A percentile compares a stretch with the other conserved stretches of the same genome.
These are phyloP conservation scores for Tothia fuscella DNA, from an alignment of 2,329 filamentous ascomycete species.

Conservation along the genomic window DNA sequence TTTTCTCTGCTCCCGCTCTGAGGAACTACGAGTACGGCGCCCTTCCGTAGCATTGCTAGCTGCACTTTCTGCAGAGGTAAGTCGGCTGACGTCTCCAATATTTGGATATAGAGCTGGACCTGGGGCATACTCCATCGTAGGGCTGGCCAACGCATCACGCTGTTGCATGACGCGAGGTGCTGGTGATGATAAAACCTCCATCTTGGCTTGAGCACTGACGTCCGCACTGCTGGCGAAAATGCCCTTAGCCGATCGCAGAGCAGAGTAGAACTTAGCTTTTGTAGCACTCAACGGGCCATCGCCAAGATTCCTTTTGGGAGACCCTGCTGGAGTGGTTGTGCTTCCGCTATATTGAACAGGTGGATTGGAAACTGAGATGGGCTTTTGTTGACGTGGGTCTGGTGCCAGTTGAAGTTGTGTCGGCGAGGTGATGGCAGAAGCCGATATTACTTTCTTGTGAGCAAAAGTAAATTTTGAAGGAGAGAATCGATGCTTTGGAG, in stretches of 20 bases:
- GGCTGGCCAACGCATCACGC: conserved; percentile 20
- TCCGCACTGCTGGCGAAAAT: conserved; percentile 66
- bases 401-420: conserved; percentile 24
- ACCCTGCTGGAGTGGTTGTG: conserved; percentile 46
- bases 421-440: conserved; percentile 45
- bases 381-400: conserved; percentile 42
- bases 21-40: conserved; percentile 46
- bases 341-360: conserved; percentile 25
- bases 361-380: conserved; percentile 32
- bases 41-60: conserved; percentile 19
- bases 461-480: conserved; percentile 22
- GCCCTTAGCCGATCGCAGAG: conserved; percentile 76
- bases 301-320: conserved; percentile 41
- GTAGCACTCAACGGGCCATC: conserved; percentile 84
- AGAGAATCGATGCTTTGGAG: conserved; percentile 5
- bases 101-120: conserved; percentile 21
- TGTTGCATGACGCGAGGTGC: conserved; percentile 18
- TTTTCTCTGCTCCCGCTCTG: conserved; percentile 49
- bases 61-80: conserved; percentile 15
- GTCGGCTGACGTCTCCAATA: conserved; percentile 15
- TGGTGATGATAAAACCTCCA: conserved; percentile 36
- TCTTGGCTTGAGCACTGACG: conserved; percentile 44
- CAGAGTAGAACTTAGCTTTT: conserved; percentile 84
- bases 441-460: conserved; percentile 53
- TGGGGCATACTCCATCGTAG: conserved; percentile 21